Evolutionary conservation across 257 asterid species (phyloP), one percentile per base, ranked within the genome.

Genomic region (Perilla frutescens): DNA sequence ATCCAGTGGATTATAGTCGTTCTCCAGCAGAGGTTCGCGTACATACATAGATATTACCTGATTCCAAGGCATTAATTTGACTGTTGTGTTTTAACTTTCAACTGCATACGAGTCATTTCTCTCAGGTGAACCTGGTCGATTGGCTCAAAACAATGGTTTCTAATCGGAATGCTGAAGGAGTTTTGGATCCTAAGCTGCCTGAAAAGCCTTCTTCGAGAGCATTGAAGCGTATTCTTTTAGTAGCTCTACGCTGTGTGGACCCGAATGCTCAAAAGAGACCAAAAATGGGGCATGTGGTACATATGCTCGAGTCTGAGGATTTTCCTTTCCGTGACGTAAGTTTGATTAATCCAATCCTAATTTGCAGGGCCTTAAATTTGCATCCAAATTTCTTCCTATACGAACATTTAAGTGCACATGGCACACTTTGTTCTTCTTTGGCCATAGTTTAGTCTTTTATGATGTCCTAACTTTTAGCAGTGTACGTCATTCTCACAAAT

Each of bases 131-230:
- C 74, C 77, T 93, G 45, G 96, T 93, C 31, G 98, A 93, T 49
- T 93, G 98, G 98, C 96, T 93, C 54, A 93, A 93, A 81, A 49
- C 86, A 26, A 90, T 90, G 97, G 98, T 93, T 32, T 89, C 98
- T 7, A 90, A 69, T 78, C 85, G 93, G 53, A 87, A 90, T n/a
- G 81, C 93, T 1, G 98, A 93, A 53, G 96, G 96, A 55, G 91
- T 89, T 32, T 67, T 90, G 83, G 98, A 93, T 73, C 96, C 96
- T 1, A 92, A 87, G 76, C 50, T 92, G 65, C 78, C 83, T 0
- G 97, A 83, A 74, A 82, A 79, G 77, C 97, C 97, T 77, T 84
- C 94, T 43, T 89, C 96, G 8, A 84, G 98, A 81, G 88, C 92
- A 8, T 62, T 93, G 82, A 93, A 93, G 68, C 88, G 97, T 29